Base-by-base conservation (phyloP, 2,329 filamentous ascomycete species). In the Tolypocladium paradoxum region DNA sequence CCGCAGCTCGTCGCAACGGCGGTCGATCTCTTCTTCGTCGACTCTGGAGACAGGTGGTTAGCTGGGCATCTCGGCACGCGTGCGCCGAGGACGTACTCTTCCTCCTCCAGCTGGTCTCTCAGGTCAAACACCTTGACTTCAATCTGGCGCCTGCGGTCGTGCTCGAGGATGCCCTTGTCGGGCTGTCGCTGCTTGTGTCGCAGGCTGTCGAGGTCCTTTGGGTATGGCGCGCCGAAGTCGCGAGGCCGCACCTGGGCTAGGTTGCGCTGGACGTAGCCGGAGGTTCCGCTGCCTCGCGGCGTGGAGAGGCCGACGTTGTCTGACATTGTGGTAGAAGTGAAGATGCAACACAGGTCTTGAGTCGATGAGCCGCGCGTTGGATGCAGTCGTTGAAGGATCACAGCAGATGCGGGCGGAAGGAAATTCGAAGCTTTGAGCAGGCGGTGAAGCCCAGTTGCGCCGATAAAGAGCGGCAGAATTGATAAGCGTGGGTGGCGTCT, bases 221-320 rank as follows among this genome's bases (percentile, higher is more conserved):
- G 81, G 70, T 95, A 96, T 0, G 90, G 91, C 20, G 84, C 84
- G 55, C 76, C 79, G 62, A 83, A 81, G 73, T 95, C 90, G 72
- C 92, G 90, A 33, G 88, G 90, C 66, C 81, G 84, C 62, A 96
- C 83, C 66, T 92, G 85, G 20, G 93, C 93, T 36, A 90, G 83
- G 74, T 97, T 99, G 70, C 90, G 89, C 73, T 97, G 92, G 53
- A 99, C 92, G 69, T 97, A 97, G 67, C 93, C 93, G 1, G 92
- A 97, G 54, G 93, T 99, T 48, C 93, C 93, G 67, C 88, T 95
- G 61, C 93, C 93, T 64, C 93, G 86, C 3, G 93, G 93, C 5
- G 93, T 99, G 54, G 87, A 84, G 63, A 99, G 89, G 54, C 93
- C 95, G 65, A 99, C 93, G 74, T 99, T 99, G 60, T 93, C 90